phyloP scores from a whole-genome alignment of 2,329 filamentous ascomycete genomes.

The Fusarium sp. region DNA sequence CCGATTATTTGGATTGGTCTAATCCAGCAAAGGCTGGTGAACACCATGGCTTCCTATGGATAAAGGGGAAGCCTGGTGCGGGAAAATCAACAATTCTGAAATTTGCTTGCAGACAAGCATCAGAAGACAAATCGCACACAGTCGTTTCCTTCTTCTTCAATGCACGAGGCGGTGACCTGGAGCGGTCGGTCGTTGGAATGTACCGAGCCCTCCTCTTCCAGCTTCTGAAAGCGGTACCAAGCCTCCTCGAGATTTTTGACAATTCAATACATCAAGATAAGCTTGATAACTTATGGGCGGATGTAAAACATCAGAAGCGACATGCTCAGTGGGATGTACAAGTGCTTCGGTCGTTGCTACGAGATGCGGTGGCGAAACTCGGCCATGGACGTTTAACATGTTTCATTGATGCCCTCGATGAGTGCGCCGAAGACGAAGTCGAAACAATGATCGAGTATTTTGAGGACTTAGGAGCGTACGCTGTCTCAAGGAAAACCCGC shows the following conservation, averaged over 20 bases:
- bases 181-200: conserved; percentile 63
- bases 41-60: conserved; percentile 58
- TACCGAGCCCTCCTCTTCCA: conserved; percentile 66
- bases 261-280: background rate
- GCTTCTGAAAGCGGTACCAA: conserved; percentile 55
- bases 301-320: background rate
- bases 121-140: conserved; percentile 20
- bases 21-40: background rate
- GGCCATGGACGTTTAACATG: too few relatives aligned
- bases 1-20: conserved; percentile 23
- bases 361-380: background rate
- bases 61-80: conserved; percentile 61
- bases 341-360: background rate
- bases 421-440: conserved; percentile 60
- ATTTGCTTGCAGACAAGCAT: conserved; percentile 42
- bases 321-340: background rate
- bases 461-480: conserved; percentile 53
- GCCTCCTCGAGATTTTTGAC: conserved; percentile 54
- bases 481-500: conserved; percentile 18
- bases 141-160: conserved; percentile 67
- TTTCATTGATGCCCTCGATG: conserved; percentile 63
- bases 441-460: conserved; percentile 61
- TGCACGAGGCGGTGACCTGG: conserved; percentile 59
- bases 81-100: conserved; percentile 65
- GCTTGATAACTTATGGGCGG: background rate